Conservation (phyloP, 176 grass and related monocot genomes). For the Avena sativa region DNA sequence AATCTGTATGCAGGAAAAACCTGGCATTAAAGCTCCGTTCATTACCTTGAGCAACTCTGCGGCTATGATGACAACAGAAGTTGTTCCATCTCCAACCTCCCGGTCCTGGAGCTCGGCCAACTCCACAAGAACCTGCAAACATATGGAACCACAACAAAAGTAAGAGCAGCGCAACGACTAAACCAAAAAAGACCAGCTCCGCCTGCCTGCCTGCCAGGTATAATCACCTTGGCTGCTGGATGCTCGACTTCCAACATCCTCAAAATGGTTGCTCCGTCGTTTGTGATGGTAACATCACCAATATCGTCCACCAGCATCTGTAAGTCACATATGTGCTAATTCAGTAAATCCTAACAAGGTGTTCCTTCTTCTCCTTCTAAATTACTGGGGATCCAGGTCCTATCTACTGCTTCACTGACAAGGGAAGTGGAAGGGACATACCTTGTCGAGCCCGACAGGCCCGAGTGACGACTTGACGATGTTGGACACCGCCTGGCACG, state of each 20-base stretch:
- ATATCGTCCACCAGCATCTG: conserved; percentile 99
- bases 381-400: no score
- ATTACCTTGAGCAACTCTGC: conserved; percentile 93
- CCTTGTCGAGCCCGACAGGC: conserved; percentile 94
- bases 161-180: neutral
- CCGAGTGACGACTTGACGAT: conserved; percentile 93
- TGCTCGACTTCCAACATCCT: conserved; percentile 97
- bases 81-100: conserved; percentile 95
- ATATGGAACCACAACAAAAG: neutral
- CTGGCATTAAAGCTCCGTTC: neutral
- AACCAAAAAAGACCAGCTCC: neutral
- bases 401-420: neutral
- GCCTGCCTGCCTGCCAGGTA: neutral
- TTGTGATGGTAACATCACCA: conserved; percentile 93
- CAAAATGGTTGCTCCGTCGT: conserved; percentile 88
- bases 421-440: conserved; percentile 5
- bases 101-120: conserved; percentile 94
- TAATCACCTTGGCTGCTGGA: conserved; percentile 80
- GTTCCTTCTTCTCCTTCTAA: neutral
- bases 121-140: conserved; percentile 91
- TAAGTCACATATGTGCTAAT: neutral
- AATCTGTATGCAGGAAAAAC: conserved; percentile 1
- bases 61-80: conserved; percentile 86
- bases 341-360: conserved; percentile 26
- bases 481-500: conserved; percentile 89